Base-by-base conservation (phyloP, 805 yeast genomes). In the Saccharomycopsis schoenii region DNA sequence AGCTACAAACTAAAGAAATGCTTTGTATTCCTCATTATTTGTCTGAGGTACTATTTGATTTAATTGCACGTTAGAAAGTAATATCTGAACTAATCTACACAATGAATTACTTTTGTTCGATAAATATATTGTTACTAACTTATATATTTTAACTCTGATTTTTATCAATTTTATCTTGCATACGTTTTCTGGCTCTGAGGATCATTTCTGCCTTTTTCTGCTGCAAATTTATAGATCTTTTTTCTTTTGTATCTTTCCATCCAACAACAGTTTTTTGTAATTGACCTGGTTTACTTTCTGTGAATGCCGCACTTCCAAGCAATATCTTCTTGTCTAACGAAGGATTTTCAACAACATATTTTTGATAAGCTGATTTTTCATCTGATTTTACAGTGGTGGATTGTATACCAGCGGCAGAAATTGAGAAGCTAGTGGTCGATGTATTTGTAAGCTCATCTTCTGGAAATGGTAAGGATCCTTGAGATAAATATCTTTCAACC, bases 401-500 rank as follows among this genome's bases (percentile, higher is more conserved):
- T 19, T 41, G 37, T 19, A 29, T 6, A 12, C 41, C 21, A 29
- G 51, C 5, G 19, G 60, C 4, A 2, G 58, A 39, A 9, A 42
- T 25, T 17, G 58, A 17, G 15, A 29, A 8, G 55, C 58, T 9
- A 2, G 54, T 15, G 25, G 60, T 17, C 34, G 15, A 37, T 11
- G n/a, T 17, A 14, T 68, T 61, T 58, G 67, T 68, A 37, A 65
- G 63, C 14, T 66, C 67, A 55, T 69, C 65, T 5, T 73, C 79
- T 6, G 89, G 86, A 61, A 71, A 74, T 19, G 90, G 89, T 58
- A 86, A 77, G 15, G 74, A 73, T 12, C 87, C 85, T 43, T 79
- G 82, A 58, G 80, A 79, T 69, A 93, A 76, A 65, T 81, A 84
- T 54, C 84, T 79, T 58, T 90, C 88, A 10, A 91, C 84, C 0